These are phyloP conservation scores for Xenoacremonium recifei DNA, from an alignment of 2,329 filamentous ascomycete species.

Conservation along the genomic window DNA sequence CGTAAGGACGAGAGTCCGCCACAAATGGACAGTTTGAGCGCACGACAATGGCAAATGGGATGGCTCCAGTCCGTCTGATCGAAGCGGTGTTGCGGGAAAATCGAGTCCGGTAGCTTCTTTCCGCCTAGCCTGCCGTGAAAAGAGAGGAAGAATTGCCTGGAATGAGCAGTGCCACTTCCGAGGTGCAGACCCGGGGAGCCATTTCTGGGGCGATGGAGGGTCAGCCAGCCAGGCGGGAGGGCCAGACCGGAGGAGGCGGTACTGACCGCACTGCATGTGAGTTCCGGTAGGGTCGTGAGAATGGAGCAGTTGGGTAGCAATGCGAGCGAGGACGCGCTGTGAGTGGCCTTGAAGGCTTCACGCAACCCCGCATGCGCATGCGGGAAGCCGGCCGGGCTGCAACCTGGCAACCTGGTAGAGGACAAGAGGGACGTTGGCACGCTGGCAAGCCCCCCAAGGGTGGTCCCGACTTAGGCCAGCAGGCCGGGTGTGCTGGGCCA, in stretches of 20 bases:
- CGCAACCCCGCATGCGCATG: slow-evolving; percentile 21
- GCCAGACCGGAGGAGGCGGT: no score
- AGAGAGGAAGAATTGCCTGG: neutral
- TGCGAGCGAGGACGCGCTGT: slow-evolving; percentile 16
- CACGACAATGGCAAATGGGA: no score
- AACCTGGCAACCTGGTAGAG: slow-evolving; percentile 15
- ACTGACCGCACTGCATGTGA: no score
- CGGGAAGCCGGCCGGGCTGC: slow-evolving; percentile 25
- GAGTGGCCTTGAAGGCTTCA: slow-evolving; percentile 20
- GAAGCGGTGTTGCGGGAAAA: no score
- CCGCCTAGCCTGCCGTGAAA: no score
- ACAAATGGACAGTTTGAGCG: neutral
- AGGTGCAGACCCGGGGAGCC: neutral
- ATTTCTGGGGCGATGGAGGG: neutral
- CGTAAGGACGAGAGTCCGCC: neutral
- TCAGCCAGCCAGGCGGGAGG: no score
- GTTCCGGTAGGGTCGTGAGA: neutral
- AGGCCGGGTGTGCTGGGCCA: slow-evolving; percentile 18
- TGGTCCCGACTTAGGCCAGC: no score
- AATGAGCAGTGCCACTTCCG: neutral
- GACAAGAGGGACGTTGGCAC: neutral
- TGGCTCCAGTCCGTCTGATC: slow-evolving; percentile 1
- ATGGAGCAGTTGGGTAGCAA: slow-evolving; percentile 27
- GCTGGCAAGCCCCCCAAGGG: no score
- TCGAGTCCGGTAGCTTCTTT: no score